Conservation (phyloP, 441 rosid species). For the Adansonia rubrostipa region DNA sequence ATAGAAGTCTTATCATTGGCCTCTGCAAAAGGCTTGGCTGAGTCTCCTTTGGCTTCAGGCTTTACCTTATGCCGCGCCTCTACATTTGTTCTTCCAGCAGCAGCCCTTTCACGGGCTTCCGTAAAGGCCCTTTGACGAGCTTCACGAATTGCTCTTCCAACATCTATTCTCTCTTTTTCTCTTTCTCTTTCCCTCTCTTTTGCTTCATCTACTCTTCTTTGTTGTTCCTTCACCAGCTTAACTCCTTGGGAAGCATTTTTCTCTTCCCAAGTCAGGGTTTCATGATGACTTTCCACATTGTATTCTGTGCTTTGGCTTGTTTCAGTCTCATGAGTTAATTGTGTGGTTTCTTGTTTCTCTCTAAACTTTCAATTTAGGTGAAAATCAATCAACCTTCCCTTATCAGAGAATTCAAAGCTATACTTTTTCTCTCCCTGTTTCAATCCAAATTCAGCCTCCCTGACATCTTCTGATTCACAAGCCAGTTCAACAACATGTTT, state of each 20-base stretch:
- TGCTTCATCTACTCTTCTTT: constrained; percentile 51
- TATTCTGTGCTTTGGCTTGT: constrained; percentile 41
- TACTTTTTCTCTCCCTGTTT: constrained; percentile 38
- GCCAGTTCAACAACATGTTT: constrained; percentile 46
- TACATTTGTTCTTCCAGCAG: constrained; percentile 70
- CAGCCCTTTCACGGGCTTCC: constrained; percentile 84
- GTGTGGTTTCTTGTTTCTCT: constrained; percentile 31
- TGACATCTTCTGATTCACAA: constrained; percentile 47
- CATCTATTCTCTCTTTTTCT: constrained; percentile 78
- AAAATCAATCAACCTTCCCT: constrained; percentile 36
- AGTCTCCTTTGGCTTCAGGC: constrained; percentile 60
- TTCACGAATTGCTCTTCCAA: constrained; percentile 92
- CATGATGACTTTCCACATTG: constrained; percentile 39
- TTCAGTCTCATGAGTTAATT: constrained; percentile 35
- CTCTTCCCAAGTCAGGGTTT: constrained; percentile 47
- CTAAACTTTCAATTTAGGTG: constrained; percentile 35
- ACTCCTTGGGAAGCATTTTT: constrained; percentile 48
- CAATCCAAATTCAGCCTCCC: constrained; percentile 40
- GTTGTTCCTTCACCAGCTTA: constrained; percentile 42
- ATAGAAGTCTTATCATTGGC: constrained; percentile 51
- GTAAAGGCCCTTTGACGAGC: constrained; percentile 95
- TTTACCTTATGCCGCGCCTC: constrained; percentile 59
- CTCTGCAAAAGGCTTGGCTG: constrained; percentile 55
- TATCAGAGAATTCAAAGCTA: constrained; percentile 36
- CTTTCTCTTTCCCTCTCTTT: constrained; percentile 63